Conservation (phyloP, 495 filamentous ascomycete genomes). For the Copromyces sp. region DNA sequence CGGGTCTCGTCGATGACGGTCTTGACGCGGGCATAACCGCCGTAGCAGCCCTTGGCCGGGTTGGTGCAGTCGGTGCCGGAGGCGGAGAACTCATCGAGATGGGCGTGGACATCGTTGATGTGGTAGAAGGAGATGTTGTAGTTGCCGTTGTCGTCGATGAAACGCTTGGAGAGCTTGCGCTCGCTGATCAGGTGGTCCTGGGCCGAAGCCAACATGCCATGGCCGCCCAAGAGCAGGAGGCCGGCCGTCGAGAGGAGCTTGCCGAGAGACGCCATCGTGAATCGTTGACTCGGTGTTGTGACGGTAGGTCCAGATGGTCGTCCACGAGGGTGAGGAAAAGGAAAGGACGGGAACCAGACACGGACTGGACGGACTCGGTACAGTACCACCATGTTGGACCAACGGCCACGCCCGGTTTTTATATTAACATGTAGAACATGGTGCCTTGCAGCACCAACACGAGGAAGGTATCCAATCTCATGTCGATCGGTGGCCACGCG, state of each 20-base stretch:
- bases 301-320: background rate
- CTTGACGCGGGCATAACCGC: constrained; percentile 49
- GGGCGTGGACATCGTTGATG: constrained; percentile 52
- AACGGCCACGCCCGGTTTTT: background rate
- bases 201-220: background rate
- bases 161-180: constrained; percentile 35
- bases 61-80: constrained; percentile 45
- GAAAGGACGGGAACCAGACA: background rate
- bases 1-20: constrained; percentile 39
- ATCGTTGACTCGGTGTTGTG: background rate
- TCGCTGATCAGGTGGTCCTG: constrained; percentile 33
- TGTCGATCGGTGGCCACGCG: background rate
- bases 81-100: constrained; percentile 46
- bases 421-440: background rate
- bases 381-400: background rate
- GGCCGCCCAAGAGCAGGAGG: background rate
- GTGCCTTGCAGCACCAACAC: background rate
- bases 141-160: constrained; percentile 39
- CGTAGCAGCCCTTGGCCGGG: constrained; percentile 42
- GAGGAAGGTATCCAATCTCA: background rate
- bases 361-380: background rate
- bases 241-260: constrained; percentile 4
- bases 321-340: background rate
- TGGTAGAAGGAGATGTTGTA: constrained; percentile 54
- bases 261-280: constrained; percentile 3